Percentiles rank a stretch among this genome's conserved stretches.
Evolutionary conservation across 169 alveolate genomes (phyloP).

Genomic region (Cystoisospora suis): DNA sequence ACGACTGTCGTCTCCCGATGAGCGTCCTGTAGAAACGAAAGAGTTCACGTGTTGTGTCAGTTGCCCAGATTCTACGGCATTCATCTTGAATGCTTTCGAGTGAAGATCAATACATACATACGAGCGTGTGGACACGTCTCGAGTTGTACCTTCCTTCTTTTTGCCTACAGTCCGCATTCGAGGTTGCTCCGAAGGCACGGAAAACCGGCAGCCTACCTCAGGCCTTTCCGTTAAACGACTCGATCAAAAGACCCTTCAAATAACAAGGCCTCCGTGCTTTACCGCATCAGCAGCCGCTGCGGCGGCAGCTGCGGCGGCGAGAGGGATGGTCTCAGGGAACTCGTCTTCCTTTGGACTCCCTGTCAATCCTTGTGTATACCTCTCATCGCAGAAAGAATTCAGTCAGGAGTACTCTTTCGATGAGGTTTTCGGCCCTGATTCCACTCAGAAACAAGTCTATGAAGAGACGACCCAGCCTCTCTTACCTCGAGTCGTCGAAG

Average conservation of each 20-base stretch:
- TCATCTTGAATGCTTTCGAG: no score
- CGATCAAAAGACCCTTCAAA: background rate
- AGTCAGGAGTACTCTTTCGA: conserved; percentile 41
- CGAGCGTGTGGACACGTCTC: background rate
- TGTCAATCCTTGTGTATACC: background rate
- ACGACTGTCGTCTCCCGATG: no score
- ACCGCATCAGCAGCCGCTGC: conserved; percentile 24
- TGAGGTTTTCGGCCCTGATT: conserved; percentile 49
- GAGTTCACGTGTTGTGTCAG: no score
- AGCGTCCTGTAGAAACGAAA: no score
- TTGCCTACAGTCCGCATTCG: conserved; percentile 24
- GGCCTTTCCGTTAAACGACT: background rate
- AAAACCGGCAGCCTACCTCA: background rate
- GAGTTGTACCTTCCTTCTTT: background rate
- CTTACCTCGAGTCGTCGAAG: conserved; percentile 16
- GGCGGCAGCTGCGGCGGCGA: conserved; percentile 31
- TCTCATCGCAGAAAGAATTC: conserved; percentile 48
- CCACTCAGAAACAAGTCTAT: conserved; percentile 50
- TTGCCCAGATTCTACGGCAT: no score
- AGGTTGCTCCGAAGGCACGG: background rate
- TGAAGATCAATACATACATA: no score
- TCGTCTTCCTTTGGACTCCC: background rate
- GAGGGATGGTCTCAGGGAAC: background rate
- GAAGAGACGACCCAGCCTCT: background rate
- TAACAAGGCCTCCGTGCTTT: conserved; percentile 9